Evolutionary conservation across 768 basidiomycete genomes (phyloP), one percentile per base, ranked within the genome.

Genomic region (Megacollybia marginata): DNA sequence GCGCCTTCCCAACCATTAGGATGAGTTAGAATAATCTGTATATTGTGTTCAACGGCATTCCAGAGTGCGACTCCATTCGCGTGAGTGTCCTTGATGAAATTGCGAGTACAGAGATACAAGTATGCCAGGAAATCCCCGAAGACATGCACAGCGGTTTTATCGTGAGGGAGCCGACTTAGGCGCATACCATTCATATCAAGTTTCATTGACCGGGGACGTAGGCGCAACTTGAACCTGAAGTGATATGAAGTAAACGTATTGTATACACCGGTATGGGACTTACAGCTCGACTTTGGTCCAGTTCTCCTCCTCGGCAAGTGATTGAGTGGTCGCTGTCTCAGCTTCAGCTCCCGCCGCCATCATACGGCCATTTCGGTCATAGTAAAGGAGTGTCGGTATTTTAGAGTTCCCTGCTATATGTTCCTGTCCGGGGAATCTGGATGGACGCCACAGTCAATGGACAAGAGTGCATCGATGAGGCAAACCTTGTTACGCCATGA

Each of bases 121-220:
- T 88, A 90, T 11, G 74, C 72, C 9, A 89, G 75, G 62, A 84
- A 90, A 67, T 90, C 87, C 57, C 83, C 86, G 55, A 89, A 88
- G 42, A 88, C 83, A 57, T 88, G 75, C 2, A 88, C 79, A 33
- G 87, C 75, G 0, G 79, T 73, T 59, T 86, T 87, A 32, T 73
- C 67, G n/a, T 69, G 72, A 0, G 87, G 87, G 20, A 90, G 73
- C 5, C 75, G 70, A 12, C 80, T 78, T 48, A 90, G 74, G 5
- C 82, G 80, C 82, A 89, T 88, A 40, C 87, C 87, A 62, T 89
- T 89, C 85, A 88, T 88, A 62, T 82, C 76, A 48, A 88, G 75
- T 55, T 82, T 79, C 87, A 90, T 89, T 9, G 83, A 73, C 48
- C 80, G 80, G 15, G 87, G 87, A 11, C 87, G 75, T 47, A 90